A percentile compares a stretch with the other conserved stretches of the same genome.
Conservation (phyloP, 768 basidiomycete species). For the Tephrocybe sp. region DNA sequence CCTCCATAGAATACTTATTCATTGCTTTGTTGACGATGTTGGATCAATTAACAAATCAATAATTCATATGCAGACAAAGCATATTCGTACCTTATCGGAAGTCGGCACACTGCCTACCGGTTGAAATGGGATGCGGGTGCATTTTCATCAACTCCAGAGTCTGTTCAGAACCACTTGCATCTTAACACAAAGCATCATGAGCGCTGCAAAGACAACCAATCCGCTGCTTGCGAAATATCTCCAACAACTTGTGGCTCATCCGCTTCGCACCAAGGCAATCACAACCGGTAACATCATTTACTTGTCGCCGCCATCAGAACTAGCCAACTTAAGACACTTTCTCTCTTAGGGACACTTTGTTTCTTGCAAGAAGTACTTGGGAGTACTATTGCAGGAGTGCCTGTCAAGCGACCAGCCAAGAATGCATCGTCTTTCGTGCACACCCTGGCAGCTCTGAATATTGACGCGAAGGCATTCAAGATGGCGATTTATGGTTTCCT, state of each 20-base stretch:
- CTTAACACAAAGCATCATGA: constrained; percentile 33
- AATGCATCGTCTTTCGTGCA: constrained; percentile 52
- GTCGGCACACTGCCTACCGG: constrained; percentile 10
- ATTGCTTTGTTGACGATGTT: not conserved
- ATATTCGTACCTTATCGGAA: constrained; percentile 3
- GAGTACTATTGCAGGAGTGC: constrained; percentile 63
- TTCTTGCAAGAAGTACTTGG: constrained; percentile 83
- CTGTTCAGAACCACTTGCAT: constrained; percentile 4
- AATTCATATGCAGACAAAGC: not conserved
- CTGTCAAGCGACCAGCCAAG: constrained; percentile 45
- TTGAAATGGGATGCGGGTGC: constrained; percentile 2
- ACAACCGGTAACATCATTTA: constrained; percentile 54
- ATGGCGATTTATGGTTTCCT: constrained; percentile 84
- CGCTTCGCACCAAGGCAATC: constrained; percentile 76
- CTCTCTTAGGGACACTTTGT: constrained; percentile 42
- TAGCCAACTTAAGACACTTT: constrained; percentile 2
- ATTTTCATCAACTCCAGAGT: constrained; percentile 3
- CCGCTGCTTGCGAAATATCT: constrained; percentile 71
- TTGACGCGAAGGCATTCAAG: constrained; percentile 73
- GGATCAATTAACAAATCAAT: no score
- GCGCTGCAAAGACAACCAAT: constrained; percentile 26
- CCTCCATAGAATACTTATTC: constrained; percentile 12
- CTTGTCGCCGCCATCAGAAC: not conserved
- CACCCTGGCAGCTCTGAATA: constrained; percentile 50
- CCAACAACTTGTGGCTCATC: constrained; percentile 59